Conservation (phyloP, 345 rosid genomes). For the Pugionium dolabratum region DNA sequence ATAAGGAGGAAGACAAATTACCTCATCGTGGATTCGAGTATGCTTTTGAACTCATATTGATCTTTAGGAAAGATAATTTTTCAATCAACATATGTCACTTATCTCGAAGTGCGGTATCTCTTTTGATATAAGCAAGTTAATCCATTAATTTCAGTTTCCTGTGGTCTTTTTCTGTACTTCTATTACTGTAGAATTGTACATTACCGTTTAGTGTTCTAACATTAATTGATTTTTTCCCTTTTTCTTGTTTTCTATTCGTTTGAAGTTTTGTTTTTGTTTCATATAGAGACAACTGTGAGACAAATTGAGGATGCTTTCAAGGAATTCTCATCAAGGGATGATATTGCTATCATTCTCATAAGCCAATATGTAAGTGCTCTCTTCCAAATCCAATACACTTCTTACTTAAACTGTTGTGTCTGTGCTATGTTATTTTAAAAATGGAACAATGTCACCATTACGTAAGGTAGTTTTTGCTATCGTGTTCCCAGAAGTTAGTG, state of each 20-base stretch:
- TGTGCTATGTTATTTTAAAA: conserved; percentile 7
- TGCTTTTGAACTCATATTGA: conserved; percentile 33
- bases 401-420: conserved; percentile 18
- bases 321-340: conserved; percentile 76
- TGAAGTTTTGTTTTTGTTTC: conserved; percentile 7
- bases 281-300: conserved; percentile 74
- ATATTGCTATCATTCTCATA: conserved; percentile 71
- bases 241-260: conserved; percentile 7
- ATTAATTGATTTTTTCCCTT: conserved; percentile 12
- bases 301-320: conserved; percentile 84
- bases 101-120: conserved; percentile 12
- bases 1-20: conserved; percentile 90
- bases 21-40: conserved; percentile 94
- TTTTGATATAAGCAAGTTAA: conserved; percentile 3
- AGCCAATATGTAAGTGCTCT: conserved; percentile 75
- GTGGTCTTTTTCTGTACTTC: conserved; percentile 26
- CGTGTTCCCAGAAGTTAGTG: no score
- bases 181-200: background rate
- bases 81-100: conserved; percentile 1
- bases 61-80: background rate
- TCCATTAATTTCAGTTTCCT: background rate
- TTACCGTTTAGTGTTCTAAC: conserved; percentile 7
- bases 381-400: conserved; percentile 16
- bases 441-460: no score
- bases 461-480: no score